Conservation (phyloP, 768 basidiomycete genomes). For the Tephrocybe sp. region DNA sequence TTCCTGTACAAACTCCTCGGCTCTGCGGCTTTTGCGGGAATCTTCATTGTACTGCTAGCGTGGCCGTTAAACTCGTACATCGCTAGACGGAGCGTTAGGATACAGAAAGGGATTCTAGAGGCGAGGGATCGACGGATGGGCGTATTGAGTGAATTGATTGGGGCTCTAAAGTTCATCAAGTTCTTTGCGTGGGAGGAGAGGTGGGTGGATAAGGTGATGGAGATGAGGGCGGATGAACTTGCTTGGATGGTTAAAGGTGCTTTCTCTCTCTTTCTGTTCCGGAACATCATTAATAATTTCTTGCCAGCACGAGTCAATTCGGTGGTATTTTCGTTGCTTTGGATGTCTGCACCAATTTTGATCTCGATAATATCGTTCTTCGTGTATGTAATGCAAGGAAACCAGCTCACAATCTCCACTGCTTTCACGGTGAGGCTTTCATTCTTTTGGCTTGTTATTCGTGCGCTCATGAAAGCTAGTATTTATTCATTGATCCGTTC, state of each 20-base stretch:
- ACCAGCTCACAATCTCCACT: too few relatives aligned
- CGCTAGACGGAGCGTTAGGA: constrained; percentile 56
- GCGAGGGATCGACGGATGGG: constrained; percentile 80
- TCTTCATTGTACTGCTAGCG: constrained; percentile 64
- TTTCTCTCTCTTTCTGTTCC: not conserved
- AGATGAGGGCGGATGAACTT: constrained; percentile 70
- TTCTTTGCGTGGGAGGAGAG: constrained; percentile 75
- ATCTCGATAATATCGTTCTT: constrained; percentile 87
- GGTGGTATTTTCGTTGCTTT: constrained; percentile 69
- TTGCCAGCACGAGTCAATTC: constrained; percentile 61
- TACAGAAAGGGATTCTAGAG: constrained; percentile 57
- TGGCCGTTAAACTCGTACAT: constrained; percentile 75
- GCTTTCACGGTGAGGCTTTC: constrained; percentile 45
- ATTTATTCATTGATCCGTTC: too few relatives aligned
- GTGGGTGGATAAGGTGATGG: constrained; percentile 68
- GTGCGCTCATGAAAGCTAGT: too few relatives aligned
- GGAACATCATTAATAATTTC: too few relatives aligned
- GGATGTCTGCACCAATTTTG: constrained; percentile 74
- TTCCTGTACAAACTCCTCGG: constrained; percentile 80
- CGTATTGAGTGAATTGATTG: constrained; percentile 75
- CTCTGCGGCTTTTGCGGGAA: constrained; percentile 73
- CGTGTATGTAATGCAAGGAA: too few relatives aligned
- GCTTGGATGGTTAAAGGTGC: constrained; percentile 74
- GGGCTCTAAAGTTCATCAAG: constrained; percentile 72
- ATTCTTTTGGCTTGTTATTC: not conserved